Percentiles rank a stretch among this genome's conserved stretches.
These are phyloP conservation scores for Centrapalus pauciflorus DNA, from an alignment of 129 eudicot genomes.

Conservation along the genomic window DNA sequence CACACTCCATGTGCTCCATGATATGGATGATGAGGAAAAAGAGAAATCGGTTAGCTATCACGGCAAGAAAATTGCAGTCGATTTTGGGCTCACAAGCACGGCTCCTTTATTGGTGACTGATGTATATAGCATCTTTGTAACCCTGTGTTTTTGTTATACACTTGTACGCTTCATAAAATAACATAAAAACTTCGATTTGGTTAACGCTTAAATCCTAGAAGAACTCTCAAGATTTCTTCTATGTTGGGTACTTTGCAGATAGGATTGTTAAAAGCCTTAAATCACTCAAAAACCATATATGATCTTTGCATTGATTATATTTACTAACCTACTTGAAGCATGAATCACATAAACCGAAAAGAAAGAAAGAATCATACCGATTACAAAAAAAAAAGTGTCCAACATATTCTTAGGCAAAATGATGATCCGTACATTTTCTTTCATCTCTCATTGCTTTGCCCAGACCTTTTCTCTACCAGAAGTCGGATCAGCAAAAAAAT, in stretches of 20 bases:
- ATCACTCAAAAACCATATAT: too few relatives aligned
- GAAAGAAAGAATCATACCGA: neutral
- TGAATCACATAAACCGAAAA: neutral
- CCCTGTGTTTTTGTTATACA: too few relatives aligned
- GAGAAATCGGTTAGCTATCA: conserved; percentile 40
- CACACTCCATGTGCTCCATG: conserved; percentile 45
- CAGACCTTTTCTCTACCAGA: too few relatives aligned
- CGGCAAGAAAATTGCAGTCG: conserved; percentile 55
- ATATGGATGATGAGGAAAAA: conserved; percentile 54
- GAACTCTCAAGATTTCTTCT: too few relatives aligned
- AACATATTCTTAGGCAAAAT: neutral
- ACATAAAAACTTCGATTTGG: too few relatives aligned
- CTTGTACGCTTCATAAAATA: too few relatives aligned
- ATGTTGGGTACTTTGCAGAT: too few relatives aligned
- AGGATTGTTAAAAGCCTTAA: too few relatives aligned
- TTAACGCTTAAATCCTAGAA: too few relatives aligned
- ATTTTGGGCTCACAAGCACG: conserved; percentile 44
- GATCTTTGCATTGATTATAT: too few relatives aligned
- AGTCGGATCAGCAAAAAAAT: conserved; percentile 5
- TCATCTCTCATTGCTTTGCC: neutral
- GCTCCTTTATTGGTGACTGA: conserved; percentile 44
- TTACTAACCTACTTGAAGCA: neutral
- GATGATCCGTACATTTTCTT: neutral
- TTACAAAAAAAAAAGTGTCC: neutral
- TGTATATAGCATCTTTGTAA: too few relatives aligned